Evolutionary conservation across 2,329 filamentous ascomycete species (phyloP), one percentile per base, ranked within the genome.

Genomic region (Diplodia corticola): DNA sequence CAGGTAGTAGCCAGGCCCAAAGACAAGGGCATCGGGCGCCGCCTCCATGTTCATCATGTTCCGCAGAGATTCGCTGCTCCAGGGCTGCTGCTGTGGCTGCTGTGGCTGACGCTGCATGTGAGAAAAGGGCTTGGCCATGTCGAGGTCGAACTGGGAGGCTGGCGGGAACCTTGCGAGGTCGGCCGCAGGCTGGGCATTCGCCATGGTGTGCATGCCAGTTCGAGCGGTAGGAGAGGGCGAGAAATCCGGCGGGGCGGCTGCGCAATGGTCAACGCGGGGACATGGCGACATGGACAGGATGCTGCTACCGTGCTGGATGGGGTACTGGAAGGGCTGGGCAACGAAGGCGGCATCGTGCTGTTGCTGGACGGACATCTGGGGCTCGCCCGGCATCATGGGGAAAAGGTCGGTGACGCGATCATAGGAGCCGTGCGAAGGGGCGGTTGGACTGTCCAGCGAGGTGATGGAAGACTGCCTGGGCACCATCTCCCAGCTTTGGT

Each of bases 401-500:
- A 49, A 61, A 22, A 60, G 48, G 33, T 65, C 51, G 63, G 51
- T 55, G 15, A 55, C 26, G 51, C 64, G 60, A 10, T 53, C 64
- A 57, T 40, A 60, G 22, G 64, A 51, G 53, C 53, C 54, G 35
- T 59, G 64, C 44, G 64, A 59, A 22, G 50, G 35, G n/a, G 51
- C 63, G 24, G 48, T 40, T 17, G 54, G 54, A 37, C 64, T 60
- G 53, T 65, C 64, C 54, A 59, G 54, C 22, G 64, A 65, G 22
- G 54, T 60, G 53, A 65, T 55, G 54, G 53, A 60, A 22, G 51
- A 22, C 35, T 65, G 64, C 15, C 64, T 30, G 46, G 64, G 64
- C 22, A 65, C 64, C 44, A 65, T 65, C 37, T 65, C 64, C 64
- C 64, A 65, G 44, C 64, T 60, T 35, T 65, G 53, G 12, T 65